Evolutionary conservation across 345 rosid genomes (phyloP), one percentile per base, ranked within the genome.

Genomic region (Carallia brachiata): DNA sequence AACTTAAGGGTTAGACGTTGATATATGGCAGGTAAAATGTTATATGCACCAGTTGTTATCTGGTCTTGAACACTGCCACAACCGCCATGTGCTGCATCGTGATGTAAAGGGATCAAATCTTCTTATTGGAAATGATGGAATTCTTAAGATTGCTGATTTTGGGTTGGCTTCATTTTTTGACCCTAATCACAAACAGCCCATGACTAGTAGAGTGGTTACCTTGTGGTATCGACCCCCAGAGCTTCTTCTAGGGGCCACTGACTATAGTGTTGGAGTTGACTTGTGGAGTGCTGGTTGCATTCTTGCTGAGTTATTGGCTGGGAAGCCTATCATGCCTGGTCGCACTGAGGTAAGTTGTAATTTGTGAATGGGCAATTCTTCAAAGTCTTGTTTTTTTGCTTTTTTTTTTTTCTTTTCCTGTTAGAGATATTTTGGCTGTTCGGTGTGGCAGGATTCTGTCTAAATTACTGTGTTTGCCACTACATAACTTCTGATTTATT

Each of bases 281-380:
- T 75, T 76, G 18, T 76, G 79, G 79, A 76, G 79, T 76, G 79
- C 79, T 56, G 79, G 79, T 70, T 76, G 79, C 79, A 76, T 76
- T 76, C 79, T 76, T 47, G 79, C 79, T 16, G 79, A 76, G 61
- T 69, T 76, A 47, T 55, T 76, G 64, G 65, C 72, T 66, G 79
- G 79, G 61, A 76, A 76, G 53, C 79, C 79, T 17, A 76, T 76
- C 65, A 76, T 76, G 79, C 79, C 79, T 67, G 79, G 79, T 57
- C 75, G 79, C 6, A 76, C 79, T 16, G 79, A 76, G 72, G 79
- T 76, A 47, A 40, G 1, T 56, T 52, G 36, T 61, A 7, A 47
- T 56, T 56, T 56, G 4, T 56, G 0, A n/a, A 17, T 36, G 31
- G 17, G 56, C 31, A 27, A 27, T 61, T 19, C 15, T 31, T 40